These are phyloP conservation scores for Plectosphaerella plurivora DNA, from an alignment of 2,329 filamentous ascomycete species.

Conservation along the genomic window DNA sequence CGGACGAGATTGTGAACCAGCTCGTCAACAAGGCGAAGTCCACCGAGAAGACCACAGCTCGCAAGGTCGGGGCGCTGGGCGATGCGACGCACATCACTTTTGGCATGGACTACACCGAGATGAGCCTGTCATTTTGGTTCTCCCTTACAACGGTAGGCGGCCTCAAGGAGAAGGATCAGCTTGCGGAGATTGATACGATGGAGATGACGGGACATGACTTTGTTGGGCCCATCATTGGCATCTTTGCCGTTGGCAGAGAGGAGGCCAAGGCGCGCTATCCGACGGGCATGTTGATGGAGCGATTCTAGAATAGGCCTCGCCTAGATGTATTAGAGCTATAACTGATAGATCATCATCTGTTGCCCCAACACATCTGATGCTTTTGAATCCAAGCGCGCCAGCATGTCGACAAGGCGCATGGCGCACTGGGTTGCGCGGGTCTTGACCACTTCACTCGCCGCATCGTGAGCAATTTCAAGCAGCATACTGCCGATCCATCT, in stretches of 20 bases:
- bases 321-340: too few relatives aligned
- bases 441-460: neutral
- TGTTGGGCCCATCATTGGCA: constrained; percentile 23
- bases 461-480: constrained; percentile 20
- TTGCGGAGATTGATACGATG: constrained; percentile 16
- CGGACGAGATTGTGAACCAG: constrained; percentile 6
- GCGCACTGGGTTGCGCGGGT: neutral
- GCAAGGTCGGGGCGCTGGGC: neutral
- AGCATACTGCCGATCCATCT: constrained; percentile 31
- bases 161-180: neutral
- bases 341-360: neutral
- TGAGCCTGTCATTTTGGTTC: neutral
- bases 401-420: constrained; percentile 33
- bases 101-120: neutral
- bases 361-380: constrained; percentile 25
- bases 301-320: neutral
- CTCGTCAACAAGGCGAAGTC: constrained; percentile 13
- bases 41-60: neutral
- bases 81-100: neutral
- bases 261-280: neutral
- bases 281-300: neutral
- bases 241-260: constrained; percentile 16
- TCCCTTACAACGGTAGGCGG: neutral
- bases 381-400: constrained; percentile 35
- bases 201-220: constrained; percentile 25